Evolutionary conservation across 23 red algal genomes (phyloP), one percentile per base, ranked within the genome.

Genomic region (Gracilaria vermiculophylla): DNA sequence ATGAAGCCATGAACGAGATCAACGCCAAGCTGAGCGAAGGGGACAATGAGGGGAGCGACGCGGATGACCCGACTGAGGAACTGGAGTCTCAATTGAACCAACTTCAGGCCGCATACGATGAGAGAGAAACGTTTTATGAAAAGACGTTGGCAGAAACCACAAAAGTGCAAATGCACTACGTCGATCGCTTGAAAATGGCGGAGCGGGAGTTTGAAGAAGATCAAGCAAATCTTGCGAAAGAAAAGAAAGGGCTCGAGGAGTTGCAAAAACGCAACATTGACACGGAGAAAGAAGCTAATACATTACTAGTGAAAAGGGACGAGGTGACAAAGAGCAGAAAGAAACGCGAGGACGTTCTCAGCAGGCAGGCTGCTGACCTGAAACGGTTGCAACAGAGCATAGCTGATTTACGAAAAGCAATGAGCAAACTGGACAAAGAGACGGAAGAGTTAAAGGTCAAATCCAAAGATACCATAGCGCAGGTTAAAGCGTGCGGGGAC

Each of bases 1-100:
- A 86, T 74, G 81, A 86, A 21, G 81, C 81, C 2, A 70, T 86
- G 81, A 55, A 74, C 20, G 81, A 86, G 27, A 86, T 86, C 24
- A 73, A 86, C 34, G 24, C 41, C 2, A 48, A 70, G 24, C 64
- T 86, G 27, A 86, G 49, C 15, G 35, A 57, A 15, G 81, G 44
- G 5, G 81, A 86, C 1, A 17, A 25, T 9, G 61, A 3, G 21
- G 40, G 73, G 5, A 62, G 31, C 0, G 81, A 69, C 51, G 40
- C 10, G 6, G 81, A 86, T 70, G 81, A 74, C 9, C 61, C 52
- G 24, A 64, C 65, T 3, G 35, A 25, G 29, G 52, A 86, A 57
- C 33, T 86, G 0, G 81, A 86, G 61, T 41, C 62, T 40, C 43
- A 86, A 57, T 17, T 86, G 24, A 64, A 86, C 25, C 50, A 53